A percentile compares a stretch with the other conserved stretches of the same genome.
Conservation (phyloP, 2,329 filamentous ascomycete species). For the Torrubiellomyces zombiae region DNA sequence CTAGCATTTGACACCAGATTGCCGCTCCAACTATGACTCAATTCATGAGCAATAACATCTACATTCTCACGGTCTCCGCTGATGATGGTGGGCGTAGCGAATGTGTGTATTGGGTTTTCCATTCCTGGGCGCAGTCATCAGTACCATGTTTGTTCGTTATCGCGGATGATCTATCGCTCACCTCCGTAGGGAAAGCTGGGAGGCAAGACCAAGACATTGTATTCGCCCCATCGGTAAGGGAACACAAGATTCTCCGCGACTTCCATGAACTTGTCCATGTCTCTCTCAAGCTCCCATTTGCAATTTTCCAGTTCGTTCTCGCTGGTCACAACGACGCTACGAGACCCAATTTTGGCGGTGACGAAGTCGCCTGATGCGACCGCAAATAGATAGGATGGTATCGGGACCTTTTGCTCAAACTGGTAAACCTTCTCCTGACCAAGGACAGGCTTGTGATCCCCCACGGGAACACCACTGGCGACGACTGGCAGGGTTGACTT, state of each 20-base stretch:
- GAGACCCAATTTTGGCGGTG: slow-evolving; percentile 69
- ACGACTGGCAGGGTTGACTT: slow-evolving; percentile 78
- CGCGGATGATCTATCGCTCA: slow-evolving; percentile 15
- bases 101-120: slow-evolving; percentile 91
- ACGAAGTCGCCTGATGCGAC: slow-evolving; percentile 74
- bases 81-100: slow-evolving; percentile 87
- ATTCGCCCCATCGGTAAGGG: slow-evolving; percentile 85
- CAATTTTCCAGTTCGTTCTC: slow-evolving; percentile 72
- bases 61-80: slow-evolving; percentile 83
- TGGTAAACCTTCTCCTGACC: slow-evolving; percentile 50
- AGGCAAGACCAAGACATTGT: slow-evolving; percentile 83
- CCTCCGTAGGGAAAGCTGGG: slow-evolving; percentile 82
- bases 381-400: slow-evolving; percentile 91
- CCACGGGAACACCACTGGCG: slow-evolving; percentile 59
- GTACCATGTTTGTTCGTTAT: neutral
- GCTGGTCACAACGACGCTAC: slow-evolving; percentile 71
- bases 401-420: slow-evolving; percentile 82
- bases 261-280: slow-evolving; percentile 84
- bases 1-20: slow-evolving; percentile 66
- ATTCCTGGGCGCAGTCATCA: slow-evolving; percentile 46
- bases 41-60: slow-evolving; percentile 85
- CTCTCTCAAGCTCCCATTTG: slow-evolving; percentile 80
- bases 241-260: slow-evolving; percentile 69
- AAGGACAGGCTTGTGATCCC: slow-evolving; percentile 24
- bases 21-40: slow-evolving; percentile 68